Evolutionary conservation across 371 early-diverging fungal genomes (phyloP), one percentile per base, ranked within the genome.

Genomic region (Actinomortierella ambigua): DNA sequence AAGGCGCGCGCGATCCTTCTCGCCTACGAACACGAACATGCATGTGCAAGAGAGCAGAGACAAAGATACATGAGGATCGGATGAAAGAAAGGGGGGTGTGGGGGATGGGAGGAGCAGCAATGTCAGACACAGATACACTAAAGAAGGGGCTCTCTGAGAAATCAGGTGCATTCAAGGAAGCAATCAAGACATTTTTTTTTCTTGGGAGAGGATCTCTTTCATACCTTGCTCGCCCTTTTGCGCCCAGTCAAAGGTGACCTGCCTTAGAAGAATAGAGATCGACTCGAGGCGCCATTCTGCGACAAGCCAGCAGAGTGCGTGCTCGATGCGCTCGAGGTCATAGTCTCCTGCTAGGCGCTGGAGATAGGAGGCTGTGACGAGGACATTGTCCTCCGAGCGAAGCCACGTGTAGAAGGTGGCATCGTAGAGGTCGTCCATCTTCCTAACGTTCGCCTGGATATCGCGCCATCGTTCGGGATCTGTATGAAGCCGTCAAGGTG

Each of bases 331-430:
- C 40, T 81, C 85, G 43, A 88, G 70, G 39, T 87, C 83, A 61
- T 89, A 90, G 63, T 90, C 88, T 56, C 88, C 88, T 26, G 90
- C 88, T 42, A 90, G 86, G 53, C 90, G 82, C 61, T 88, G 88
- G 34, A 90, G 75, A 55, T 89, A 89, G 55, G 82, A 79, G 14
- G 89, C 81, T 2, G 87, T 88, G 15, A 87, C 87, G 11, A 83
- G 68, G n/a, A 89, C 88, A 61, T 90, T 90, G 49, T 86, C 89
- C 73, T 90, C 90, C 55, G 81, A 83, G 62, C 86, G 83, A 2
- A 90, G 81, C 90, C 90, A 90, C 29, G 83, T 79, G 73, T 88
- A 83, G 75, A 90, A 90, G 14, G 88, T 81, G 48, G 90, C 89
- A 52, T 88, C 90, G 57, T 89, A 90, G 6, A 82, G 78, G 55